These are phyloP conservation scores for Ascobolus immersus DNA, from an alignment of 495 filamentous ascomycete genomes.

Conservation along the genomic window DNA sequence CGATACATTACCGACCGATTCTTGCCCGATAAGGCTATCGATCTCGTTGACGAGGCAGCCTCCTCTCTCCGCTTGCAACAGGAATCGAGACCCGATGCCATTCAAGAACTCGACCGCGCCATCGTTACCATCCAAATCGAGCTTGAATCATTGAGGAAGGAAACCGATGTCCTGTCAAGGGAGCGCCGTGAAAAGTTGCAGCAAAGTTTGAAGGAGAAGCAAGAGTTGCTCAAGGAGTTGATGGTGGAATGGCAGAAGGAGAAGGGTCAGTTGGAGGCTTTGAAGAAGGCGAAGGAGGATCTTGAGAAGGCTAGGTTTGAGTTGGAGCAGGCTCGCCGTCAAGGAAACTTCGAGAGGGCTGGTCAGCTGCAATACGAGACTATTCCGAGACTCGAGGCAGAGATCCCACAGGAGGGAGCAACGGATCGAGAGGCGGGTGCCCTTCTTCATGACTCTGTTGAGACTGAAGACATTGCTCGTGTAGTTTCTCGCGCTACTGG, in stretches of 20 bases:
- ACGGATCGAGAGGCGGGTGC: constrained; percentile 23
- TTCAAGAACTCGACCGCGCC: constrained; percentile 67
- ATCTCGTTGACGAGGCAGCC: constrained; percentile 86
- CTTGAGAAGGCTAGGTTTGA: constrained; percentile 65
- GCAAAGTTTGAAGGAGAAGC: constrained; percentile 40
- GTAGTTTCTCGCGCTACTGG: constrained; percentile 81
- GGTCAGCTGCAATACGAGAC: constrained; percentile 66
- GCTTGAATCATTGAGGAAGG: constrained; percentile 80
- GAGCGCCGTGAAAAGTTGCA: constrained; percentile 77
- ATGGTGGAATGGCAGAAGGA: constrained; percentile 78
- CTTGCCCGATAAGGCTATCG: constrained; percentile 88
- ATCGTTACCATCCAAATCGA: constrained; percentile 97
- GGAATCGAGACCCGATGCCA: constrained; percentile 86
- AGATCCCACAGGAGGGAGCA: constrained; percentile 53
- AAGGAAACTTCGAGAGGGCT: constrained; percentile 74
- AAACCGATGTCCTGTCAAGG: constrained; percentile 64
- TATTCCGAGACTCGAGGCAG: constrained; percentile 55
- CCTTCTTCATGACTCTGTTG: constrained; percentile 78
- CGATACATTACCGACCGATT: constrained; percentile 93
- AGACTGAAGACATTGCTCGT: constrained; percentile 70
- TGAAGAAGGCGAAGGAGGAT: constrained; percentile 65
- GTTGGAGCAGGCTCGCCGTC: constrained; percentile 63
- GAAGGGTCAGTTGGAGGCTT: constrained; percentile 49
- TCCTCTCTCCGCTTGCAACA: constrained; percentile 77
- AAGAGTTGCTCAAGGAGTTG: constrained; percentile 39